Evolutionary conservation across 73 alveolate species (phyloP).

Genomic region (Breviolum minutum): DNA sequence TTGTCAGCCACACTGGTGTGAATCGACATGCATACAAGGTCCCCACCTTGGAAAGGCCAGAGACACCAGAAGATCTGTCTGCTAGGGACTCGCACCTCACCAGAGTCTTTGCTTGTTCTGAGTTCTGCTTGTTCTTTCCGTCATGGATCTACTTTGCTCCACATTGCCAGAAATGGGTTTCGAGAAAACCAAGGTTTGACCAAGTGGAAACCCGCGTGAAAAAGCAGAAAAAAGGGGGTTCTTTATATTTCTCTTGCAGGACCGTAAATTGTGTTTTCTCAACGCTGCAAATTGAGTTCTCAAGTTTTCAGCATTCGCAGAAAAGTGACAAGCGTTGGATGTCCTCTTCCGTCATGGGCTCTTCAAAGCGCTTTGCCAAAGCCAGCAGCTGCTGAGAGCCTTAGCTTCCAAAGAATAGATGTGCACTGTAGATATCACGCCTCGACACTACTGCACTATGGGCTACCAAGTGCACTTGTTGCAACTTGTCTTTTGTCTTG

Average conservation of each 20-base stretch:
- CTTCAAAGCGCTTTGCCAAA: slow-evolving; percentile 39
- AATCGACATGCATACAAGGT: not conserved
- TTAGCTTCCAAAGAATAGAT: not conserved
- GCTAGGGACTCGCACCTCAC: not conserved
- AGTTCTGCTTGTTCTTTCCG: not conserved
- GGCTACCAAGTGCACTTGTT: too few relatives aligned
- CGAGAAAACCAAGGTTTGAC: too few relatives aligned
- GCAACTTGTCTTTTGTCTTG: too few relatives aligned
- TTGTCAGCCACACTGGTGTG: not conserved
- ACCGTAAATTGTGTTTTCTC: not conserved
- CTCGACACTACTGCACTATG: too few relatives aligned
- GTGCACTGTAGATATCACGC: too few relatives aligned
- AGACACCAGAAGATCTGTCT: not conserved
- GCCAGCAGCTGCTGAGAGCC: not conserved
- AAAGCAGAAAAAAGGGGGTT: too few relatives aligned
- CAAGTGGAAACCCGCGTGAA: too few relatives aligned
- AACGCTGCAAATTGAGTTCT: not conserved
- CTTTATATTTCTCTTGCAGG: too few relatives aligned
- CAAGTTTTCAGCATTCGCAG: too few relatives aligned
- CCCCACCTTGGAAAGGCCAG: not conserved
- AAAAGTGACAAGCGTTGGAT: not conserved
- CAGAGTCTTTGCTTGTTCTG: not conserved
- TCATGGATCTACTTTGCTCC: not conserved
- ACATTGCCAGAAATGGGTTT: too few relatives aligned
- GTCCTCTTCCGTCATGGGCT: not conserved